Conservation (phyloP, 1,139 yeast species). For the Insectozyma bohioensis region DNA sequence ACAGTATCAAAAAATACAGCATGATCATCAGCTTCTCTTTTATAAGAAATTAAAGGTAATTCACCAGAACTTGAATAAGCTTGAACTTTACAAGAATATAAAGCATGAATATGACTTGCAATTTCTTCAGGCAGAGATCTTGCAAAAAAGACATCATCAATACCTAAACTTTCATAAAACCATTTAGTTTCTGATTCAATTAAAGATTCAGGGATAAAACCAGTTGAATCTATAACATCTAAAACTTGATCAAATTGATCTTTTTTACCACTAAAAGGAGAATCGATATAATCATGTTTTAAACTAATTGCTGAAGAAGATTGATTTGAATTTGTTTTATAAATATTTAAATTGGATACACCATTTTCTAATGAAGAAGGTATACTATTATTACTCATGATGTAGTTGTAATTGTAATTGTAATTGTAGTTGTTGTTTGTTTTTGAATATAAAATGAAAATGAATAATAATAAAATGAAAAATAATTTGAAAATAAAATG, state of each 20-base stretch:
- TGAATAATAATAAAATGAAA: no score
- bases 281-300: conserved; percentile 66
- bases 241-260: conserved; percentile 79
- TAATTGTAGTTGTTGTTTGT: no score
- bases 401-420: no score
- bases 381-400: no score
- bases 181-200: conserved; percentile 86
- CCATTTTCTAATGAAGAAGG: conserved; percentile 12
- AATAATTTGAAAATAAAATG: no score
- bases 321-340: conserved; percentile 21
- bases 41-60: conserved; percentile 65
- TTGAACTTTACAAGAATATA: conserved; percentile 90
- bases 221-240: conserved; percentile 77
- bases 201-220: conserved; percentile 84
- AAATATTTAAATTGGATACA: conserved; percentile 12
- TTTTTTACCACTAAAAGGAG: conserved; percentile 78
- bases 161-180: conserved; percentile 87
- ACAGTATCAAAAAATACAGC: conserved; percentile 89
- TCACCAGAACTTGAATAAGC: conserved; percentile 54
- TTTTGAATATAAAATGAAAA: no score
- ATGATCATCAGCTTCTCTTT: conserved; percentile 76
- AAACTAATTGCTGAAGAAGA: conserved; percentile 34
- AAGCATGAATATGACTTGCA: conserved; percentile 79
- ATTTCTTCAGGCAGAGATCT: conserved; percentile 79
- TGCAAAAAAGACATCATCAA: conserved; percentile 90